phyloP scores from a whole-genome alignment of 805 yeast genomes.

The Yarrowia porcina region DNA sequence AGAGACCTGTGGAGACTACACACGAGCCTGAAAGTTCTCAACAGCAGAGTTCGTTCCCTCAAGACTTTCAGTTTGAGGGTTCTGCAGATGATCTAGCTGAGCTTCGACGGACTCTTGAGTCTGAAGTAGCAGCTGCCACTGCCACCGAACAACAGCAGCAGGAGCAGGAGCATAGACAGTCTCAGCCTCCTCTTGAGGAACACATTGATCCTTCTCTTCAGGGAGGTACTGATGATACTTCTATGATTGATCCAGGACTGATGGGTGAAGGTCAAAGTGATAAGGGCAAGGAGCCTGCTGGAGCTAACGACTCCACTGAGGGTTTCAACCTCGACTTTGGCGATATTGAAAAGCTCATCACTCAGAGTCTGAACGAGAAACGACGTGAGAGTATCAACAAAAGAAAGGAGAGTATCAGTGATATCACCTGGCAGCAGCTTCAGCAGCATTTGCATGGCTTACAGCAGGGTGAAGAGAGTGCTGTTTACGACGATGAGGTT shows the following conservation, averaged over 20 bases:
- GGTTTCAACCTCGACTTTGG: slow-evolving; percentile 18
- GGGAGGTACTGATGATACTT: background rate
- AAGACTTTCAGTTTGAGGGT: background rate
- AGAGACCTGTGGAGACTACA: background rate
- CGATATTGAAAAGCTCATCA: slow-evolving; percentile 14
- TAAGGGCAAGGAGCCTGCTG: slow-evolving; percentile 16
- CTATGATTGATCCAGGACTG: slow-evolving; percentile 8
- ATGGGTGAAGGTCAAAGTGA: background rate
- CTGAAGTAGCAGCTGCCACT: background rate
- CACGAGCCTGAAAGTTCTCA: background rate
- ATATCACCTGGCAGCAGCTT: slow-evolving; percentile 22
- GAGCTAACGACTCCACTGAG: background rate
- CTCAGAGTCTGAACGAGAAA: slow-evolving; percentile 9
- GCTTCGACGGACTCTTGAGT: slow-evolving; percentile 2
- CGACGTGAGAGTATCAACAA: slow-evolving; percentile 11
- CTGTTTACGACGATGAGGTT: slow-evolving; percentile 8
- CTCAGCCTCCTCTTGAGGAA: background rate
- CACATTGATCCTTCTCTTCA: slow-evolving; percentile 15
- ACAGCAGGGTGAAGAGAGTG: slow-evolving; percentile 16
- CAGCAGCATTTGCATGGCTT: slow-evolving; percentile 18
- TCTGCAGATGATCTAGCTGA: slow-evolving; percentile 3
- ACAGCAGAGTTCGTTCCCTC: background rate
- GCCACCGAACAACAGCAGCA: background rate
- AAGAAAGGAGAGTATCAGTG: slow-evolving; percentile 19
- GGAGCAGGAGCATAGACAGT: background rate